Conservation (phyloP, 768 basidiomycete genomes). For the Lepiota venenata region DNA sequence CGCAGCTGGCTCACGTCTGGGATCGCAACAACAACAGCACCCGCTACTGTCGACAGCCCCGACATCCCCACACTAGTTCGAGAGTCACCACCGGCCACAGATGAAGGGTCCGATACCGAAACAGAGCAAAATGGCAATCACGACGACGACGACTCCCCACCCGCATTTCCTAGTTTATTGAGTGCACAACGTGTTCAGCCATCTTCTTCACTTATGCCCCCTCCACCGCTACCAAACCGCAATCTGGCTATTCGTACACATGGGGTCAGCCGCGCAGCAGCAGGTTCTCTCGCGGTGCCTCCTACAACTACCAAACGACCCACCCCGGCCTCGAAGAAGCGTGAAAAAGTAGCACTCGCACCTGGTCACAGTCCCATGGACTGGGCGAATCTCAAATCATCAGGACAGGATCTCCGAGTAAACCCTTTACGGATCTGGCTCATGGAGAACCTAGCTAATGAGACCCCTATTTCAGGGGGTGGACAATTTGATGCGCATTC, state of each 20-base stretch:
- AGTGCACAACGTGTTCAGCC: conserved; percentile 64
- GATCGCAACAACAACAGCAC: conserved; percentile 22
- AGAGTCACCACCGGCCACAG: conserved; percentile 40
- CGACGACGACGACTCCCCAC: conserved; percentile 56
- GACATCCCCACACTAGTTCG: conserved; percentile 30
- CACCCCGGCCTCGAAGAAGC: conserved; percentile 48
- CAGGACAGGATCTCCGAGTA: conserved; percentile 78
- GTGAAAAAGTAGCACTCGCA: conserved; percentile 82
- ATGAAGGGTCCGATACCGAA: conserved; percentile 33
- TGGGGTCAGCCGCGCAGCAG: conserved; percentile 24
- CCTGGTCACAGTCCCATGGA: conserved; percentile 92
- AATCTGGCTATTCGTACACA: conserved; percentile 36
- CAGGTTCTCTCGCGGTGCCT: conserved; percentile 52
- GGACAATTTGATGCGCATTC: conserved; percentile 62
- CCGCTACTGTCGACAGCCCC: conserved; percentile 13
- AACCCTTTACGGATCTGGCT: conserved; percentile 14
- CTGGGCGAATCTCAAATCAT: conserved; percentile 87
- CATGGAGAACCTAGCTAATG: background rate
- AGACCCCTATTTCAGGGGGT: conserved; percentile 55
- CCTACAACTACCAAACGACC: conserved; percentile 62
- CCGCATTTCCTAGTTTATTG: conserved; percentile 68
- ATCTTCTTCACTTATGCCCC: conserved; percentile 44
- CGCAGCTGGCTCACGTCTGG: conserved; percentile 52
- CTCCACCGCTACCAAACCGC: conserved; percentile 37
- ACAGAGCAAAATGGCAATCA: conserved; percentile 26